Evolutionary conservation across 2,329 filamentous ascomycete species (phyloP), one percentile per base, ranked within the genome.

Genomic region (Cordyceps pruinosa): DNA sequence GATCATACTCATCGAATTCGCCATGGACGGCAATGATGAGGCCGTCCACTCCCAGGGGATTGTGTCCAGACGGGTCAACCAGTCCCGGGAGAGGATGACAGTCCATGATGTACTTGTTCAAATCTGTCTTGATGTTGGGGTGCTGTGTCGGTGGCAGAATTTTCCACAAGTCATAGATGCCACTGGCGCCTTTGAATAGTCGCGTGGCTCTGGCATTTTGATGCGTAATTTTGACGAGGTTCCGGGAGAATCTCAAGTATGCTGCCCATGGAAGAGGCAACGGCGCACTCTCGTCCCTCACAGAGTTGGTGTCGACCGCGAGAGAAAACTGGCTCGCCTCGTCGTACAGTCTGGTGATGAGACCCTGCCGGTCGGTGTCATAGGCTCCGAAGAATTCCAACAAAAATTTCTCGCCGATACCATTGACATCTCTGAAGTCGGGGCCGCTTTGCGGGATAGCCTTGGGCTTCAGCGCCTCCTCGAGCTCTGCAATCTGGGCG

Each of bases 11-110:
- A 49, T 93, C 85, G 59, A 90, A 95, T 65, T 93, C 88, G 61
- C 90, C 89, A 64, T 94, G 88, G n/a, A 93, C 79, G 8, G 82
- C 86, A 62, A 95, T 82, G 50, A 89, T 80, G 61, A 95, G 81
- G 8, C 90, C 90, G 61, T 89, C 88, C 21, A 93, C 89, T 5
- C 89, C 89, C 21, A 75, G 74, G 1, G 74, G 68, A 60, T 78
- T 86, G 61, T 86, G 78, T 1, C 85, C 84, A 13, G 79, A 80
- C 3, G 85, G 85, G 64, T 95, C 90, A 3, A 81, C 80, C 25
- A 95, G 78, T 34, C 86, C 85, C 2, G 86, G 82, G 34, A 92
- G 76, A 17, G 87, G 81, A 64, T 90, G 86, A 63, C 89, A 92
- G 71, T 96, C 90, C 67, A 96, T 84, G 53, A 90, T 82, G 78